These are phyloP conservation scores for Brassica carinata DNA, from an alignment of 345 rosid species.

Conservation along the genomic window DNA sequence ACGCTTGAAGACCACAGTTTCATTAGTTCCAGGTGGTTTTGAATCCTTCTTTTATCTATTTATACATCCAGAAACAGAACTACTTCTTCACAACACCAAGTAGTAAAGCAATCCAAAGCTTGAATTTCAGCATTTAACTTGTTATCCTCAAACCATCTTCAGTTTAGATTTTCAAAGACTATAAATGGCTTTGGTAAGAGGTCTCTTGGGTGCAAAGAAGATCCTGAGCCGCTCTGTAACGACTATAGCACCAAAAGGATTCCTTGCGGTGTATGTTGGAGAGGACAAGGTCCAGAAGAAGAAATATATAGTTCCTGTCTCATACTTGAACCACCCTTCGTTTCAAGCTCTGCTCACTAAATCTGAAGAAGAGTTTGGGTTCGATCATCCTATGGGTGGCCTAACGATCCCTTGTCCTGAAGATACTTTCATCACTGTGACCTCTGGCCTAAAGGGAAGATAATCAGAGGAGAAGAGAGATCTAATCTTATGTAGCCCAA, in stretches of 20 bases:
- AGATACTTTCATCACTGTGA: conserved; percentile 44
- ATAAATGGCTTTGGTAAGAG: conserved; percentile 22
- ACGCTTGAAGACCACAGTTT: not conserved
- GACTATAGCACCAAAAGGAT: conserved; percentile 41
- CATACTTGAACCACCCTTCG: conserved; percentile 42
- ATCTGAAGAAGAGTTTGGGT: conserved; percentile 57
- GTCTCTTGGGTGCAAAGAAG: conserved; percentile 26
- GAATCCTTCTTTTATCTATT: not conserved
- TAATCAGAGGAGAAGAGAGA: conserved; percentile 6
- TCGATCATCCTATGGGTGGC: conserved; percentile 55
- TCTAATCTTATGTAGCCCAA: not conserved
- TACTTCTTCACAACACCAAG: conserved; percentile 6
- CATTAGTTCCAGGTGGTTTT: not conserved
- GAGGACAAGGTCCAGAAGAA: conserved; percentile 42
- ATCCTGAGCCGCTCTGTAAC: conserved; percentile 30
- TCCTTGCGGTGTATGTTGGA: conserved; percentile 54
- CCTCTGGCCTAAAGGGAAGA: conserved; percentile 32
- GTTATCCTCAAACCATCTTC: not conserved
- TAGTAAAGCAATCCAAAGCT: not conserved
- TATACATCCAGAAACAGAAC: conserved; percentile 14
- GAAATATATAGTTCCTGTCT: conserved; percentile 49
- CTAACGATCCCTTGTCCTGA: conserved; percentile 54
- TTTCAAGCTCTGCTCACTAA: conserved; percentile 49
- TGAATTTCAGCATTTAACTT: not conserved
- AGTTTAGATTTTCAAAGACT: not conserved